Evolutionary conservation across 495 filamentous ascomycete species (phyloP).

Genomic region (Aspergillus bertholletiae): DNA sequence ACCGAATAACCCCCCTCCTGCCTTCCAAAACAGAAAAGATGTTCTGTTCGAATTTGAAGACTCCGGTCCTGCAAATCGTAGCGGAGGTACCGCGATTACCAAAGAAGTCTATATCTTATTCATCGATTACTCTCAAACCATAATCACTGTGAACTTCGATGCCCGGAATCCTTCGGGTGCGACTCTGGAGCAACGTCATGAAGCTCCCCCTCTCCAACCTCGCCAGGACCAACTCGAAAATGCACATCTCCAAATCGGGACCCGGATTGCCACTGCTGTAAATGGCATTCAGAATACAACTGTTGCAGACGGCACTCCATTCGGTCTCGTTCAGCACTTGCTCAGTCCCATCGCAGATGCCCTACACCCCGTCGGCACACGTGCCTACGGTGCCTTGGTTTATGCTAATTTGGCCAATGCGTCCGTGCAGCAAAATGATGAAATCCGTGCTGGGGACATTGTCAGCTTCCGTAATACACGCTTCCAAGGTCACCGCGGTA

Average conservation of each 20-base stretch:
- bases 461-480: slow-evolving; percentile 89
- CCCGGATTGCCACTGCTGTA: slow-evolving; percentile 65
- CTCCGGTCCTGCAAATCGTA: slow-evolving; percentile 60
- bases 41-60: slow-evolving; percentile 82
- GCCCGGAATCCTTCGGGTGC: slow-evolving; percentile 67
- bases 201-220: slow-evolving; percentile 72
- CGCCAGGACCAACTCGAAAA: slow-evolving; percentile 94
- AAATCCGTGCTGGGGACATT: slow-evolving; percentile 92
- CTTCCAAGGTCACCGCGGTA: slow-evolving; percentile 93
- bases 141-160: slow-evolving; percentile 80
- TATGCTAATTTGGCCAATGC: slow-evolving; percentile 95
- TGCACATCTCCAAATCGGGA: slow-evolving; percentile 73
- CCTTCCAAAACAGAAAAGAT: slow-evolving; percentile 78
- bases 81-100: slow-evolving; percentile 64
- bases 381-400: slow-evolving; percentile 86
- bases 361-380: slow-evolving; percentile 75
- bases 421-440: slow-evolving; percentile 80
- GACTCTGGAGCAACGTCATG: slow-evolving; percentile 79
- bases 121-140: slow-evolving; percentile 93
- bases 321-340: slow-evolving; percentile 72
- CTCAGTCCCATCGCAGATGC: slow-evolving; percentile 69
- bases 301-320: slow-evolving; percentile 79
- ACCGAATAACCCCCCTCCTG: slow-evolving; percentile 66
- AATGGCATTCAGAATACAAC: slow-evolving; percentile 68
- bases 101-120: slow-evolving; percentile 84